Evolutionary conservation across 2,329 filamentous ascomycete genomes (phyloP), one percentile per base, ranked within the genome.

Genomic region (Aspergillus unguis): DNA sequence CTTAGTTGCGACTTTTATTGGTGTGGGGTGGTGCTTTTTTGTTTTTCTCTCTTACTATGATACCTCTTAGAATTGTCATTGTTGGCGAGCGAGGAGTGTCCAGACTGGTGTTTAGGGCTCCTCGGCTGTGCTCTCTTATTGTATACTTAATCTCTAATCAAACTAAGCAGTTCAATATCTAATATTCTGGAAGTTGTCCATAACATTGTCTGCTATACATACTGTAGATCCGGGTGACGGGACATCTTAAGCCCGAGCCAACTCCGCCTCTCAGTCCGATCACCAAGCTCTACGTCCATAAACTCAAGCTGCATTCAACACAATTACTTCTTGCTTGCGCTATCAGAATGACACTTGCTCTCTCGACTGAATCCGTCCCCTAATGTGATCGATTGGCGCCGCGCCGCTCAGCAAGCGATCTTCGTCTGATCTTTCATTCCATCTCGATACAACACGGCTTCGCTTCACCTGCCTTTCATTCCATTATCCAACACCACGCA

Each of bases 51-150:
- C 17, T 17, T 47, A 33, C 11, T 36, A 45, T 51, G 49, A 51
- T 51, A 51, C 49, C 48, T 50, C 49, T 44, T 51, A 51, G 49
- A 51, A 46, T 46, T 46, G 49, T 46, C 37, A 26, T 29, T 46
- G 11, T 29, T 29, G 47, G 32, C 32, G 27, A 44, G 26, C 37
- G 47, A 26, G 35, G 3, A 37, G 36, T 49, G 31, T 49, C 47
- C 37, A 43, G 37, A 32, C 29, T 42, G 23, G 10, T 23, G 35
- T 42, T 42, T 42, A 42, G 44, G 44, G 31, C 44, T 27, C 43
- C 26, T 44, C 17, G 38, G 29, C 17, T 17, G 17, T 5, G 46
- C 46, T 38, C 36, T 27, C 37, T 36, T 27, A 33, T 31, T 48
- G 46, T 48, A 49, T 49, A 49, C 4, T 49, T 49, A 43, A 49